A percentile compares a stretch with the other conserved stretches of the same genome.
Evolutionary conservation across 805 yeast species (phyloP).

Genomic region (Starmerella floris): DNA sequence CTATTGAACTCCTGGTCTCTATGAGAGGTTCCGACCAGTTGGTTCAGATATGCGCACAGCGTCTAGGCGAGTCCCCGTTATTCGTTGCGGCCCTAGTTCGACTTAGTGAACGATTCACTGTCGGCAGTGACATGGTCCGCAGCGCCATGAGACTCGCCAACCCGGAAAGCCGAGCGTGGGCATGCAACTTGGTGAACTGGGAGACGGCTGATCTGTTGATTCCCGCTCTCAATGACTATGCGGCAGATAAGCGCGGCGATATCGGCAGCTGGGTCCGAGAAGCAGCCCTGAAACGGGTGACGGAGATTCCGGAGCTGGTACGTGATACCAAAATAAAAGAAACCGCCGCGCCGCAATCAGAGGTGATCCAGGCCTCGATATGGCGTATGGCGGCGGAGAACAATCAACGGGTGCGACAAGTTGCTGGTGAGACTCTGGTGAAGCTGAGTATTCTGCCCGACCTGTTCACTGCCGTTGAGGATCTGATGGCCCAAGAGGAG

Average conservation of each 20-base stretch:
- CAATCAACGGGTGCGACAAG: conserved; percentile 24
- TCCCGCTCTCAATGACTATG: conserved; percentile 55
- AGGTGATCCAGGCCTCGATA: conserved; percentile 22
- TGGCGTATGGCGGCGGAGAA: conserved; percentile 52
- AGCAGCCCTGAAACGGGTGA: not conserved
- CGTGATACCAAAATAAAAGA: not conserved
- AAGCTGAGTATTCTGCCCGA: conserved; percentile 11
- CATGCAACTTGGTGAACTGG: not conserved
- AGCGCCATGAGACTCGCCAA: conserved; percentile 1
- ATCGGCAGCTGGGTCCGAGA: conserved; percentile 67
- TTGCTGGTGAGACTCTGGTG: conserved; percentile 33
- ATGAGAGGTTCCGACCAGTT: not conserved
- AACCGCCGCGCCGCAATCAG: not conserved
- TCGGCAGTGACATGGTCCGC: not conserved
- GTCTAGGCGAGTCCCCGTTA: conserved; percentile 7
- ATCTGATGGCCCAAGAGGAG: not conserved
- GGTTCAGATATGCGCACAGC: conserved; percentile 2
- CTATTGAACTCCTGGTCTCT: not conserved
- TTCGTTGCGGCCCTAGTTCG: conserved; percentile 14
- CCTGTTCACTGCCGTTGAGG: not conserved
- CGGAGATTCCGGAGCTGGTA: conserved; percentile 20
- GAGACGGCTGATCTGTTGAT: conserved; percentile 12
- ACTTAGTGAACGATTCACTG: not conserved
- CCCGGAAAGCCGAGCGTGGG: conserved; percentile 16
- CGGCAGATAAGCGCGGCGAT: conserved; percentile 73